A percentile compares a stretch with the other conserved stretches of the same genome.
phyloP scores from a whole-genome alignment of 257 asterid species.

The Rauvolfia tetraphylla region DNA sequence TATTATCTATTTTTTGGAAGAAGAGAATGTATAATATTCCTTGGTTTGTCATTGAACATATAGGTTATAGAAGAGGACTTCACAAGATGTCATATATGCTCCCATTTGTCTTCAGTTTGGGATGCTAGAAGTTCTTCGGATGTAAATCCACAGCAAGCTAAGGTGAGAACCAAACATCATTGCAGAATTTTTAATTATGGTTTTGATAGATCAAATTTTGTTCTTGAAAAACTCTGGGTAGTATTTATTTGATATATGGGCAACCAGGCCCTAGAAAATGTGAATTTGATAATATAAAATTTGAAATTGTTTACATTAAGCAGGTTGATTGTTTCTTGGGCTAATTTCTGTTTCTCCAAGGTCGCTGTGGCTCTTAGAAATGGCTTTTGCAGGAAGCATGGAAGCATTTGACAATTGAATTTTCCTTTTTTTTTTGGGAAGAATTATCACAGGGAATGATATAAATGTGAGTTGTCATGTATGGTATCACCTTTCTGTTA shows the following conservation, averaged over 20 bases:
- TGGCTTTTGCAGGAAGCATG: neutral
- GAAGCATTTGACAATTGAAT: neutral
- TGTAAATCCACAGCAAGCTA: conserved; percentile 42
- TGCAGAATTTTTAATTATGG: neutral
- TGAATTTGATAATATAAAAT: neutral
- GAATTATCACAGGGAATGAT: neutral
- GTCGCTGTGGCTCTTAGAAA: neutral
- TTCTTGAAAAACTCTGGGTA: neutral
- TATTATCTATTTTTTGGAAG: neutral
- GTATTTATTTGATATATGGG: neutral
- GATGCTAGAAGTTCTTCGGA: conserved; percentile 28
- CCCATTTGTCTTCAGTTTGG: conserved; percentile 64
- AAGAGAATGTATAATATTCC: conserved; percentile 1
- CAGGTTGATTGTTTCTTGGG: neutral
- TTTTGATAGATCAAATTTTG: neutral
- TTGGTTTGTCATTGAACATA: conserved; percentile 15
- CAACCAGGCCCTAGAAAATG: neutral
- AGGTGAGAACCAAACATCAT: conserved; percentile 38
- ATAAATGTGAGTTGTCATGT: neutral
- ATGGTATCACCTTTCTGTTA: neutral
- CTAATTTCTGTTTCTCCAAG: neutral
- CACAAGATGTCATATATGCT: conserved; percentile 62
- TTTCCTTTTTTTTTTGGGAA: no score
- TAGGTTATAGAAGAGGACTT: conserved; percentile 93
- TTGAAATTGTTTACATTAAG: neutral